Conservation (phyloP, 2,329 filamentous ascomycete genomes). For the Apiospora marii region DNA sequence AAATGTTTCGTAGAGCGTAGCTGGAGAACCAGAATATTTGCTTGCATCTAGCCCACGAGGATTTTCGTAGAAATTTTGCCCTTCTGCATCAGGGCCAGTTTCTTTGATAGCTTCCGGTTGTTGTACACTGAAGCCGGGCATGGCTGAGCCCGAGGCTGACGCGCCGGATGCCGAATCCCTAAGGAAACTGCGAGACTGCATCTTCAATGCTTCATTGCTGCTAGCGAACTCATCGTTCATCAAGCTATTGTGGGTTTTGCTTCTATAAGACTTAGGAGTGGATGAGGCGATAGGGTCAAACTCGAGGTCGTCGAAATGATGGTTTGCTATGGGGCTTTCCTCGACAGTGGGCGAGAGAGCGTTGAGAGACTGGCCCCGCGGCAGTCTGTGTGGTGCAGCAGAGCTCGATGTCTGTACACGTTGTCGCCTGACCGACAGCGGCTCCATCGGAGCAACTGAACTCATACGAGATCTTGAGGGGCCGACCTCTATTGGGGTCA, state of each 20-base stretch:
- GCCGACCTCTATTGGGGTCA: constrained; percentile 30
- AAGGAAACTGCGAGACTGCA: neutral
- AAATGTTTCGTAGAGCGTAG: neutral
- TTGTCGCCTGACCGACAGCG: constrained; percentile 30
- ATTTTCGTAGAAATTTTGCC: neutral
- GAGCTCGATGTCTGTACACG: constrained; percentile 32
- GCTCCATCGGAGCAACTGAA: constrained; percentile 24
- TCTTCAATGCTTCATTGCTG: neutral
- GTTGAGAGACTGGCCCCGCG: constrained; percentile 30
- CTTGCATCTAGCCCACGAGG: neutral
- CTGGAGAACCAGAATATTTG: neutral
- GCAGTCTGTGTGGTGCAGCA: constrained; percentile 28
- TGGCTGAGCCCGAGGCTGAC: neutral
- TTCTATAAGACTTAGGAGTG: neutral
- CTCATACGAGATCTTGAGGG: constrained; percentile 23
- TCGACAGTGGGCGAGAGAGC: constrained; percentile 42
- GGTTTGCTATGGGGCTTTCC: constrained; percentile 33
- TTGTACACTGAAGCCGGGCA: neutral
- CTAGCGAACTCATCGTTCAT: neutral
- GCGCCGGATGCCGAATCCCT: neutral
- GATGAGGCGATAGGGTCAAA: neutral
- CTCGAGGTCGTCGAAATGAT: neutral
- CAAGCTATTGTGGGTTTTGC: neutral
- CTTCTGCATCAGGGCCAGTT: neutral
- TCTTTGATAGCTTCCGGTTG: neutral